Evolutionary conservation across 2,329 filamentous ascomycete species (phyloP), one percentile per base, ranked within the genome.

Genomic region (Didymellaceae sp.): DNA sequence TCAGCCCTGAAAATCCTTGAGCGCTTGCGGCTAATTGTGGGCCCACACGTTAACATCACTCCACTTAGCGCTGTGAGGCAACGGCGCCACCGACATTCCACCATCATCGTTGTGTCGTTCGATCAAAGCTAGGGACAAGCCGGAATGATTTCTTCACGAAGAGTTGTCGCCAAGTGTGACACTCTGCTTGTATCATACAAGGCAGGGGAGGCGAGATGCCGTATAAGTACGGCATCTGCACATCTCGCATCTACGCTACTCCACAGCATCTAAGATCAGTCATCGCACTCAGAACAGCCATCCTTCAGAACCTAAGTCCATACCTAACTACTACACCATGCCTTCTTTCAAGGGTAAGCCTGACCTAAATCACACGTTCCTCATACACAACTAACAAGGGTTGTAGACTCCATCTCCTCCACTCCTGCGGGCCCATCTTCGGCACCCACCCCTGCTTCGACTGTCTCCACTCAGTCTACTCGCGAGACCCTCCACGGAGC

Each of bases 11-110:
- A 63, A 63, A 63, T 61, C 62, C 57, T 57, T 54, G 48, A 49
- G 48, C 52, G 39, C 52, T 55, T 54, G 45, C 57, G 62, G 62
- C 40, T 65, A 64, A 64, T 32, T 62, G 58, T 64, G 62, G 62
- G 31, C 54, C 20, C n/a, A 52, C 52, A 54, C 54, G 58, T 62
- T 61, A 52, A 47, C 43, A 47, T 64, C 62, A 65, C 49, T 52
- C 56, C 57, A 65, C 57, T 53, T 43, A 41, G 51, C 42, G 52
- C 30, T 6, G 32, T 52, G 50, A 58, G 58, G 53, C 57, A 56
- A 57, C 51, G 47, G 55, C 59, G 57, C 55, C 58, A 61, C 57
- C 43, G 37, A 57, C 56, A 45, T 52, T 48, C 56, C 50, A 59
- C 45, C 40, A 59, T 52, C 51, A 53, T 57, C 51, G 58, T 58